Evolutionary conservation across 805 yeast species (phyloP), one percentile per base, ranked within the genome.

Genomic region (Cyberlindnera americana): DNA sequence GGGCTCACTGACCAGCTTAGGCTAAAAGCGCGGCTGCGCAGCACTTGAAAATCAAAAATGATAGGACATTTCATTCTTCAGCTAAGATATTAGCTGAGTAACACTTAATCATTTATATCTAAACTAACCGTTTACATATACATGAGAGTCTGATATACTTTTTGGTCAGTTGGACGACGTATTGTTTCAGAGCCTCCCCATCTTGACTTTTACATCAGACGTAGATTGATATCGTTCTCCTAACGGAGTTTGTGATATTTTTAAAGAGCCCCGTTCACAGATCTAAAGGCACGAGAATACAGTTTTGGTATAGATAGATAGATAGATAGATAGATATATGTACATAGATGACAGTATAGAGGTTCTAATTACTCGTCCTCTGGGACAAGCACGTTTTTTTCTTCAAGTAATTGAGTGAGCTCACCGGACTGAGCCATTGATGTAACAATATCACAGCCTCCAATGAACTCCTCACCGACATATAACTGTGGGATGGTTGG

Each of bases 401-500:
- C 67, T 49, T 90, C 97, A 37, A 93, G 70, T 46, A 93, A 60
- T 41, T 90, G 90, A 14, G 89, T 79, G 39, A 93, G 75, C 57
- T 91, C 96, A n/a, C 99, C 99, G 38, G 70, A 61, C 53, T 83
- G 84, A 28, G 95, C 86, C 98, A 93, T 90, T 41, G 85, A 78
- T 59, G 83, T 87, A 38, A 93, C 73, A 48, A 93, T 90, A 64
- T 93, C 99, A 66, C 97, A 93, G 5, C 99, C 99, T 32, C 99
- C 99, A 38, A 93, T 75, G 59, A 93, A 93, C 60, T 93, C 99
- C 50, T 82, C 81, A 52, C 82, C 76, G 12, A 93, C 88, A 59
- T 90, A 93, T 31, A 93, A 73, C 65, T 93, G 99, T 13, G 99
- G 99, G 44, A 93, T 89, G 1, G 99, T 93, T 41, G 99, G 99